Base-by-base conservation (phyloP, 306 rosid species). In the Vigna unguiculata region DNA sequence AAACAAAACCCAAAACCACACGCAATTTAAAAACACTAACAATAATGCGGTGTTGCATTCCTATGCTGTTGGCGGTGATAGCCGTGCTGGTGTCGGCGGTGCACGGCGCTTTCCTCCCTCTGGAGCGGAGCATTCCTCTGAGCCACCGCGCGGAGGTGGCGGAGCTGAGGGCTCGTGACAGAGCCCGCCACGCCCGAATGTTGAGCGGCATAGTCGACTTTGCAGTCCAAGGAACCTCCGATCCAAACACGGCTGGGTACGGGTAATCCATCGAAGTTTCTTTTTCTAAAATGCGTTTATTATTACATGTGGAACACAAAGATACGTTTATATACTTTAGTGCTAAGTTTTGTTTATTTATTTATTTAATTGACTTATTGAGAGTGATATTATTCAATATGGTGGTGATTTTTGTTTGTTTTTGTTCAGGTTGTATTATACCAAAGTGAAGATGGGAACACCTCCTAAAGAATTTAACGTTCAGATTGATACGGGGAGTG, bases 401-500 rank as follows among this genome's bases (percentile, higher is more conserved):
- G 9, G 36, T 17, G 7, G 10, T 19, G 46, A 24, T 32, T 80
- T 82, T 72, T 25, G 25, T 80, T 13, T 32, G 74, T 82, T 72
- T 38, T 80, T 85, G 43, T 81, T 69, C 71, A 95, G 99, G 90
- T 81, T 95, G 78, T 95, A 95, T 85, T 92, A 83, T 74, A 88
- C 99, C 1, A 89, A 88, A 85, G 97, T 95, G 54, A 92, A 88
- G 86, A 79, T 95, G 83, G 97, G 99, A 63, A 83, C 97, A 77
- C 99, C 97, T 47, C 96, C 97, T 5, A 89, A 61, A 81, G 97
- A 95, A 81, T 95, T 89, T 80, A 90, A 85, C 41, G 99, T 95
- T 52, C 96, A 92, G 87, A 91, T 95, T 71, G 99, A 92, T 78
- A 90, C 97, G 2, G 97, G 99, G 70, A 95, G 99, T 63, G 99